Base-by-base conservation (phyloP, 805 yeast species). In the Zygosaccharomyces siamensis region DNA sequence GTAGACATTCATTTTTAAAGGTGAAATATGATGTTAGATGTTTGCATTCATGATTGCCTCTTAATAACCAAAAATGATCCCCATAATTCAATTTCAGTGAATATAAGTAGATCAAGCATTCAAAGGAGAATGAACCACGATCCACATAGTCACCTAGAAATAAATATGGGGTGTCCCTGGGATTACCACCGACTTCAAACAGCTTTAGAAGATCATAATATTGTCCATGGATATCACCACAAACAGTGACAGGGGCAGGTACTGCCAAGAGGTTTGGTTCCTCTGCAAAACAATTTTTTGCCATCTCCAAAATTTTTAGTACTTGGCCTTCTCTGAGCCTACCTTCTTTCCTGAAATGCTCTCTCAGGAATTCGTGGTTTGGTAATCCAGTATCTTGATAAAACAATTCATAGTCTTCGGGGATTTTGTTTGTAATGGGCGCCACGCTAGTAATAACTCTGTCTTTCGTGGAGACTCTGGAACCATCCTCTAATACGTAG, bases 191-290 rank as follows among this genome's bases (percentile, higher is more conserved):
- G 14, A 89, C 92, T 64, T 92, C 97, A 62, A 92, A 87, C 39
- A 92, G 71, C 67, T 90, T 89, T 79, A 90, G 75, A 57, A 92
- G 74, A 67, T 92, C 99, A 66, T 78, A 90, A 66, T 79, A 89
- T 67, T 92, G 98, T 14, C 99, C 99, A 68, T 92, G 98, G n/a
- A 90, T 78, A 68, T 92, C 98, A 48, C 99, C 99, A 71, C 97
- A 89, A 2, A 92, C 89, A 0, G 96, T 90, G 2, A 92, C 87
- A 0, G 98, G 99, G 0, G 97, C 95, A 2, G 89, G 90, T 1
- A 93, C 85, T 16, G 76, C 75, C 45, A 92, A 71, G 57, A 92
- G 63, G 59, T 86, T 92, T 5, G 96, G 95, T 61, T 92, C 98
- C 33, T 68, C 63, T 11, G 75, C 64, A 48, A 93, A 73, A 6